These are phyloP conservation scores for Pyrus bretschneideri DNA, from an alignment of 306 rosid genomes.

Conservation along the genomic window DNA sequence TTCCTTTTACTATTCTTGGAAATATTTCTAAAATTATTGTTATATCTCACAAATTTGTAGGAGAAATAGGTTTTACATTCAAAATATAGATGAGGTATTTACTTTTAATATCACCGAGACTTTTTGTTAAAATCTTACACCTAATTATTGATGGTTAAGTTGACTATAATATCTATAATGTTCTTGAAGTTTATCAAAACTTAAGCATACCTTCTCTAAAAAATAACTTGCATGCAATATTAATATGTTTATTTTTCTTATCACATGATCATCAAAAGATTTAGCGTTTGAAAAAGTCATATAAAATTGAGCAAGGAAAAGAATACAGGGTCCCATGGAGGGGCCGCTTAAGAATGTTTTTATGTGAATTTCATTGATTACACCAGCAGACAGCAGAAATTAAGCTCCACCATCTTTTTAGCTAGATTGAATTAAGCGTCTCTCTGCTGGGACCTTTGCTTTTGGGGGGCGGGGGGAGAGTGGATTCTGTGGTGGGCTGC, in stretches of 20 bases:
- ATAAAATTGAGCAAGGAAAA: neutral
- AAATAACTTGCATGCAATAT: neutral
- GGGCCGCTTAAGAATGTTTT: neutral
- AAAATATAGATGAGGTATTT: too few relatives aligned
- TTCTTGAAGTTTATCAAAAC: too few relatives aligned
- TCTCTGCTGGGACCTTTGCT: neutral
- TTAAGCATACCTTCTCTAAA: too few relatives aligned
- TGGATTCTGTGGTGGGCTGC: neutral
- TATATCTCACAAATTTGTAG: too few relatives aligned
- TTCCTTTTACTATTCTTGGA: too few relatives aligned
- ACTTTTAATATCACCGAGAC: too few relatives aligned
- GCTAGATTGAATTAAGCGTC: neutral
- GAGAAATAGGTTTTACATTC: too few relatives aligned
- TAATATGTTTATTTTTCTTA: too few relatives aligned
- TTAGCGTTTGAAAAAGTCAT: neutral
- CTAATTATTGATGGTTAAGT: too few relatives aligned
- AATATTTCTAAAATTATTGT: too few relatives aligned
- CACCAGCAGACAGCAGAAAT: neutral
- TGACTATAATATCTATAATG: too few relatives aligned
- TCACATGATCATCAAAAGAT: accelerated
- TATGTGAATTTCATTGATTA: neutral
- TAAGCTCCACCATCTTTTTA: neutral
- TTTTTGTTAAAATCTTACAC: too few relatives aligned
- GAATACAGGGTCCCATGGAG: neutral
- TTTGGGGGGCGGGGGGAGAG: neutral